Evolutionary conservation across 2,329 filamentous ascomycete species (phyloP), one percentile per base, ranked within the genome.

Genomic region (Ophiosphaerella herpotricha): DNA sequence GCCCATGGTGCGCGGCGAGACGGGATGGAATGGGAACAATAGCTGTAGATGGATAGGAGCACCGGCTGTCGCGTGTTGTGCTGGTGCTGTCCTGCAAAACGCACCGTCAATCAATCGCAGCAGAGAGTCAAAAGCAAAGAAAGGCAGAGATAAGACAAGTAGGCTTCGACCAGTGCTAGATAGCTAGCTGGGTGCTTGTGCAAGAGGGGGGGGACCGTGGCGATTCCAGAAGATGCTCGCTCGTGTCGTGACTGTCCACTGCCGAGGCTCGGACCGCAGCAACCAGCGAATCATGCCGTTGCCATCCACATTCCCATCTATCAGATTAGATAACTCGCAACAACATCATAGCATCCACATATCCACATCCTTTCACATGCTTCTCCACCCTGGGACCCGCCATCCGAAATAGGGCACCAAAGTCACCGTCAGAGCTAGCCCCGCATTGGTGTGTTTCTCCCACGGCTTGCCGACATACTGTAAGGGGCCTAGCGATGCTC

Each of bases 391-490:
- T 29, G 26, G 26, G 26, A 29, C 7, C 11, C 26, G 26, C 11
- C 7, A 29, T 7, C 11, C 26, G 7, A 8, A 29, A 29, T 6
- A 29, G 26, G 26, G 11, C 6, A 8, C 5, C 2, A 8, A 29
- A 7, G 7, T 8, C 26, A 5, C 18, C 18, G 18, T 21, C 18
- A 4, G 18, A 29, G 13, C n/a, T 39, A 64, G n/a, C 48, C 18
- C 42, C 50, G 45, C 16, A 60, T 67, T 7, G 73, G 73, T 14
- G 73, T 75, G 32, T 68, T 73, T 31, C 68, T 64, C n/a, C 77
- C 77, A 46, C 70, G 71, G 24, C 70, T 75, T 14, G 70, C 61
- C 7, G 75, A 74, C 77, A 80, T 78, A 59, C 77, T 79, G 60
- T 80, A 80, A 31, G 78, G 78, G 46, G 77, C 77, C 67, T 75